phyloP scores from a whole-genome alignment of 2,329 filamentous ascomycete species.

The Sclerotinia subarctica region DNA sequence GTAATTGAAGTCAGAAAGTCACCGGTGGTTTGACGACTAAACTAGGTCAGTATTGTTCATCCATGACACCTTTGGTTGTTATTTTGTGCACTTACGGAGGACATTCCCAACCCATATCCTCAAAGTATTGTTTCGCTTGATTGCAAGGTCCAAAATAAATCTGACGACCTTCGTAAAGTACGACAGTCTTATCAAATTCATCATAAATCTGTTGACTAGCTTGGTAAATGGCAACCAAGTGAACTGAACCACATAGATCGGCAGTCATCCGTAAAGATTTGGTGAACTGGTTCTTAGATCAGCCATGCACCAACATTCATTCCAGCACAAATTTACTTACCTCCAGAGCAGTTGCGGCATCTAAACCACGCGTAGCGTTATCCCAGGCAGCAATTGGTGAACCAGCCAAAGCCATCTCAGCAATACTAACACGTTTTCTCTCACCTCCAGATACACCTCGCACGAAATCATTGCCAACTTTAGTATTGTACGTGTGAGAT shows the following conservation, averaged over 20 bases:
- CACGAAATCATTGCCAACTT: conserved; percentile 72
- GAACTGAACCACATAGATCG: conserved; percentile 61
- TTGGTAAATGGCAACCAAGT: conserved; percentile 70
- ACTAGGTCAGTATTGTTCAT: neutral
- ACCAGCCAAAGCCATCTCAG: conserved; percentile 62
- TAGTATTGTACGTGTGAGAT: conserved; percentile 67
- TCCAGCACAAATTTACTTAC: neutral
- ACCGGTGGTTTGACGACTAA: conserved; percentile 46
- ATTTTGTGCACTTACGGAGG: conserved; percentile 41
- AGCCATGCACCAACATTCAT: neutral
- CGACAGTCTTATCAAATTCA: conserved; percentile 65
- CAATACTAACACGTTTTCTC: conserved; percentile 77
- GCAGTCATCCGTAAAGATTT: conserved; percentile 62
- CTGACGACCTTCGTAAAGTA: conserved; percentile 66
- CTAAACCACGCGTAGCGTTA: conserved; percentile 61
- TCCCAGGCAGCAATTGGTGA: conserved; percentile 46
- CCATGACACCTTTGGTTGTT: neutral
- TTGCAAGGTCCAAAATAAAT: conserved; percentile 68
- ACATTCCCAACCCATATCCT: conserved; percentile 67
- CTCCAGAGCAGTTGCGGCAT: conserved; percentile 67
- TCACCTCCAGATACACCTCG: conserved; percentile 68
- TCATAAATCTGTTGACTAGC: conserved; percentile 68
- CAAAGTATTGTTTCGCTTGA: conserved; percentile 66
- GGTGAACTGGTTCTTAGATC: conserved; percentile 52
- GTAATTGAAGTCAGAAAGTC: conserved; percentile 80